Conservation (phyloP, 2,329 filamentous ascomycete genomes). For the Monosporascus ibericus region DNA sequence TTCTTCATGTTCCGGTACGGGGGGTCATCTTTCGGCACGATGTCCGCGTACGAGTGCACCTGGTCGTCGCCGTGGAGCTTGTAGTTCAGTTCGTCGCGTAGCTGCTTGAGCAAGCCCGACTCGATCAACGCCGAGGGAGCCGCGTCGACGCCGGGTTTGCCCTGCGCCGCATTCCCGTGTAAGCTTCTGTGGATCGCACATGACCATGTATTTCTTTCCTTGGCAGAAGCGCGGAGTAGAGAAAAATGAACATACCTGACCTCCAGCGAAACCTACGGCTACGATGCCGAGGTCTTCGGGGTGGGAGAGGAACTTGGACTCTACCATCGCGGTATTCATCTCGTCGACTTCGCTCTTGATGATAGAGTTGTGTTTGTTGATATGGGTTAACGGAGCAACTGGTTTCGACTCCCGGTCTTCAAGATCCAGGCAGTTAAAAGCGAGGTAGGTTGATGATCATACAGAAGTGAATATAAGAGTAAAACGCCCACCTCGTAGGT, state of each 20-base stretch:
- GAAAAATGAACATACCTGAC: slow-evolving; percentile 61
- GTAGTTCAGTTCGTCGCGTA: slow-evolving; percentile 82
- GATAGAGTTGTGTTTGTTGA: not conserved
- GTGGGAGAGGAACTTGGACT: slow-evolving; percentile 71
- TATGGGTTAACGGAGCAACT: not conserved
- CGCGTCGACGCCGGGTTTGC: slow-evolving; percentile 86
- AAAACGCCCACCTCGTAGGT: too few species aligned
- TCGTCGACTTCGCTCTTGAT: not conserved
- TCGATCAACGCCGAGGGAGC: slow-evolving; percentile 85
- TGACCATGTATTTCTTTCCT: not conserved
- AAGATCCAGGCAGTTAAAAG: too few species aligned
- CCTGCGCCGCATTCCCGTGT: slow-evolving; percentile 30
- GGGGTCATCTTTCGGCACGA: slow-evolving; percentile 66
- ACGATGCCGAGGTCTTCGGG: slow-evolving; percentile 82
- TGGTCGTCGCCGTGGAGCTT: slow-evolving; percentile 75
- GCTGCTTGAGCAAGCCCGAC: slow-evolving; percentile 76
- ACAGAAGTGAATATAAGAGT: too few species aligned
- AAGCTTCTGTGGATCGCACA: not conserved
- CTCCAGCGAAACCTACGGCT: slow-evolving; percentile 92
- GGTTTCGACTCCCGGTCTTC: not conserved
- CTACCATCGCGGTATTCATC: slow-evolving; percentile 49
- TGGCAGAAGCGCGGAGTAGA: not conserved
- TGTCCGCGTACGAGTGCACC: slow-evolving; percentile 75
- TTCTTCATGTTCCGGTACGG: slow-evolving; percentile 92
- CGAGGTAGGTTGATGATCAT: too few species aligned